Conservation (phyloP, 768 basidiomycete species). For the Russula abietina region DNA sequence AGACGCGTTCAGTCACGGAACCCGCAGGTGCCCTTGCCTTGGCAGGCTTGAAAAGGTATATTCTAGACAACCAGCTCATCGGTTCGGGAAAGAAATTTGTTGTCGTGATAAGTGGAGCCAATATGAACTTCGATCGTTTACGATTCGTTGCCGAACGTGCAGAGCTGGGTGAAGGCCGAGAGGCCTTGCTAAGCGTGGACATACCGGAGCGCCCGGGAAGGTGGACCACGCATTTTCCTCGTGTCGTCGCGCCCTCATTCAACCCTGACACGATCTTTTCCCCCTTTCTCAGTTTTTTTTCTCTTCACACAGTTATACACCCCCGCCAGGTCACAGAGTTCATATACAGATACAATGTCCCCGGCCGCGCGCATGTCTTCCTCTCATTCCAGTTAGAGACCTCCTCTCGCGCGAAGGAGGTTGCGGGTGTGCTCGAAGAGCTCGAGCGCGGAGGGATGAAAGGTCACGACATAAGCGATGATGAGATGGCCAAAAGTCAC, state of each 20-base stretch:
- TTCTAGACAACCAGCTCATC: conserved; percentile 71
- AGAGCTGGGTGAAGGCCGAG: conserved; percentile 91
- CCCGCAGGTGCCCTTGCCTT: conserved; percentile 91
- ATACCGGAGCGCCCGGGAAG: conserved; percentile 91
- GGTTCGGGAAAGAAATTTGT: conserved; percentile 86
- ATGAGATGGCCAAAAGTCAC: conserved; percentile 94
- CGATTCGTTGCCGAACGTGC: conserved; percentile 99
- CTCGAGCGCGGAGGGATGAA: conserved; percentile 70
- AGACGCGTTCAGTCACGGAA: conserved; percentile 93
- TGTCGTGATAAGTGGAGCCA: conserved; percentile 89
- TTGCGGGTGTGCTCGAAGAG: conserved; percentile 52
- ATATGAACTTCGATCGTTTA: conserved; percentile 97
- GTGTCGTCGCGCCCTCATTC: background rate
- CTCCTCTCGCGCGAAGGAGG: conserved; percentile 50
- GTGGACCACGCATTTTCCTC: conserved; percentile 37
- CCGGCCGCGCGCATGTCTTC: conserved; percentile 75
- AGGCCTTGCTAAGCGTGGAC: conserved; percentile 89
- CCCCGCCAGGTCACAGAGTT: conserved; percentile 95
- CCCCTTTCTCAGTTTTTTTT: conserved; percentile 64
- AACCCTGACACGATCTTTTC: conserved; percentile 8
- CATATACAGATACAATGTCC: conserved; percentile 80
- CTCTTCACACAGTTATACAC: conserved; percentile 79
- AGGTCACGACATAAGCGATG: conserved; percentile 84
- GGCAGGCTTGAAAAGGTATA: conserved; percentile 87
- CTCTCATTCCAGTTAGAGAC: conserved; percentile 83